Evolutionary conservation across 2,329 filamentous ascomycete species (phyloP), one percentile per base, ranked within the genome.

Genomic region (Talaromyces sp.): DNA sequence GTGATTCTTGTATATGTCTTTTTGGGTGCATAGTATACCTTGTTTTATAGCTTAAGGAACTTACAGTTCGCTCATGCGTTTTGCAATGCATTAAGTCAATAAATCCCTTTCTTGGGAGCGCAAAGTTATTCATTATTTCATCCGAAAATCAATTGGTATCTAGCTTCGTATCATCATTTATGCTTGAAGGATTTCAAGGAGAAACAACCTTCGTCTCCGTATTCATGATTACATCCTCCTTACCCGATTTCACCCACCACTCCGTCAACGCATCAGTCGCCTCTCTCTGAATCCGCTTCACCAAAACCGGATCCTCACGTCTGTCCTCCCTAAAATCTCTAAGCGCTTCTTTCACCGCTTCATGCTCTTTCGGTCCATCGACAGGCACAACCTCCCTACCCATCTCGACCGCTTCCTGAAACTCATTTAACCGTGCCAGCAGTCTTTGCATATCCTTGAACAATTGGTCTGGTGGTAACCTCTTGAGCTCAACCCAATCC

Each of bases 381-480:
- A 37, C 22, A 14, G 41, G 39, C 9, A 39, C 58, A 41, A 39
- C 52, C n/a, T 63, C 39, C 14, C 33, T 43, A 2, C 62, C 31
- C 49, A 33, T 27, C 41, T 70, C 66, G 19, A 67, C 50, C n/a
- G 62, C 63, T 14, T 27, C 11, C 52, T 71, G 70, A 39, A 62
- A 61, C 8, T 50, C 47, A 33, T 68, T 69, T 19, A 72, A 67
- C 19, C 56, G n/a, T 22, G 33, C 45, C 7, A 73, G 60, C 43
- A 71, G 62, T 10, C 16, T 57, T 62, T 70, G 69, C 72, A 73
- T 73, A 24, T 70, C 64, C 13, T 49, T 63, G 31, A 73, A 73
- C 3, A 70, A 66, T 16, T 58, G 65, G 45, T 67, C 64, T 11
- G 50, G 37, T 2, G 72, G 72, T 35, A 73, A 66, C n/a, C 71